Base-by-base conservation (phyloP, 2,329 filamentous ascomycete genomes). In the Aureobasidium leucospermi region DNA sequence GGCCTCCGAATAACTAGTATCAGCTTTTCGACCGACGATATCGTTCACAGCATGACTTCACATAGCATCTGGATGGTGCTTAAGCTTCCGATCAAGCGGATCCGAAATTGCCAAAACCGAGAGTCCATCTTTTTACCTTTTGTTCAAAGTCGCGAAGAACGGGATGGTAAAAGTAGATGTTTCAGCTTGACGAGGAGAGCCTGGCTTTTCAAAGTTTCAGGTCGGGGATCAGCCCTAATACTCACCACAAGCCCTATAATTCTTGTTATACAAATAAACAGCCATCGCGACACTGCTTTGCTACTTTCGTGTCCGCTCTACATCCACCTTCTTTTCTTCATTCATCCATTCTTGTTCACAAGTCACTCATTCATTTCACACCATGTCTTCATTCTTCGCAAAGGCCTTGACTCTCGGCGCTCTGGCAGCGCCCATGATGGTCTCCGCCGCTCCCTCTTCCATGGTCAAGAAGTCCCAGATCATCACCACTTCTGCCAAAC, bases 401-500 rank as follows among this genome's bases (percentile, higher is more conserved):
- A 47, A 39, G 34, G 55, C 45, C 4, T 28, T 47, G 38, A 28
- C 57, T 16, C 36, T 59, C 8, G 28, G 41, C 34, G 43, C 57
- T 59, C 57, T 51, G 57, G 57, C 29, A 23, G 45, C 57, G 38
- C 57, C 57, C 23, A 23, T 23, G 23, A 23, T 23, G 15, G 45
- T 34, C 19, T 23, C 49, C n/a, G 56, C 56, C 23, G 34, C 45
- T 15, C 45, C 56, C n/a, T 49, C 32, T 13, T 34, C 43, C 49
- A 16, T 41, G 23, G 34, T 41, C 56, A 58, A 47, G 43, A 48
- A 43, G 13, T 41, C 45, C 28, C 42, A 53, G 28, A 53, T 53
- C 23, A 53, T 53, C 38, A 53, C 23, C 45, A 59, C 46, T 38
- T 58, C 43, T 42, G 43, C 42, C 23, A 49, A 49, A n/a, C 49